Evolutionary conservation across 805 yeast species (phyloP).

Genomic region (Myxozyma nipponensis): DNA sequence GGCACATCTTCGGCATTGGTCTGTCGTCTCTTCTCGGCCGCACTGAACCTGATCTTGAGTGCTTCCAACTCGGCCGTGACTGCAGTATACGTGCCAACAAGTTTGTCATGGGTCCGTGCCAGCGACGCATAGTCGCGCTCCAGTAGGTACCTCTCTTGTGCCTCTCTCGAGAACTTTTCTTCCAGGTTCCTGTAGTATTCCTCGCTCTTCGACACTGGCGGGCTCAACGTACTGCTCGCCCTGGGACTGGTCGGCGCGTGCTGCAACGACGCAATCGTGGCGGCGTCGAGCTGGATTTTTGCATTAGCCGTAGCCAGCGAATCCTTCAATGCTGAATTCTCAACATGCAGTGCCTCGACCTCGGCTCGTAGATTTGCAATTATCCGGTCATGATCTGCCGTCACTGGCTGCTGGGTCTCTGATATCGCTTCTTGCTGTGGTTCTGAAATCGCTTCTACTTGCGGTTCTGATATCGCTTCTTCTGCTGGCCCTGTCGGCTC

Average conservation of each 20-base stretch:
- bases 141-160: conserved; percentile 24
- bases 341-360: conserved; percentile 8
- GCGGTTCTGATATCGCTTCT: not conserved
- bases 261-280: conserved; percentile 10
- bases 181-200: conserved; percentile 18
- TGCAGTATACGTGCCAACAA: conserved; percentile 12
- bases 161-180: conserved; percentile 26
- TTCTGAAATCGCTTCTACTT: not conserved
- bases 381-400: not conserved
- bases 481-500: conserved; percentile 36
- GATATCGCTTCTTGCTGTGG: not conserved
- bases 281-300: conserved; percentile 18
- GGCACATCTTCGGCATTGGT: not conserved
- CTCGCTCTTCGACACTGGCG: not conserved
- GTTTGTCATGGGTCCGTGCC: conserved; percentile 23
- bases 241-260: not conserved
- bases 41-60: conserved; percentile 15
- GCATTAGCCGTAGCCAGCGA: conserved; percentile 24
- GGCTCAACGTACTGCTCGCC: not conserved
- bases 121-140: conserved; percentile 23
- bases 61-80: conserved; percentile 14
- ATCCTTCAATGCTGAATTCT: conserved; percentile 20
- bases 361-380: not conserved
- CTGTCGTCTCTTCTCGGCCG: conserved; percentile 21
- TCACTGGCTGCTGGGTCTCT: not conserved